Percentiles rank a stretch among this genome's conserved stretches.
phyloP scores from a whole-genome alignment of 306 rosid genomes.

The Canavalia ensiformis region DNA sequence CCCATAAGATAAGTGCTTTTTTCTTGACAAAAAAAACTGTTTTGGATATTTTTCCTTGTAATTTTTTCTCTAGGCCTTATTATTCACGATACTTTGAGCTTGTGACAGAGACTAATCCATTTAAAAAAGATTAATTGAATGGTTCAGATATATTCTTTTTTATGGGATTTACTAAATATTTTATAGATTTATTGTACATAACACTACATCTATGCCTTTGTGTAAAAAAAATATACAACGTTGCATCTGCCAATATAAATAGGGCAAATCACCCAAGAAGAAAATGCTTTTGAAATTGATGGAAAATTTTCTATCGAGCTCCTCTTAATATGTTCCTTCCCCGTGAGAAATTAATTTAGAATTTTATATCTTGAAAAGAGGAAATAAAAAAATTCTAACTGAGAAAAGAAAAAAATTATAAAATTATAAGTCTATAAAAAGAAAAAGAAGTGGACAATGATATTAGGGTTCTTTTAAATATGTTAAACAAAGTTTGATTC shows the following conservation, averaged over 20 bases:
- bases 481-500: no score
- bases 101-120: not conserved
- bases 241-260: no score
- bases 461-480: no score
- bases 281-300: not conserved
- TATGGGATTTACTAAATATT: no score
- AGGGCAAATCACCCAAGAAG: no score
- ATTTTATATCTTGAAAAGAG: not conserved
- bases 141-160: no score
- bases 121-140: no score
- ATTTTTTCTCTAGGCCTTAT: not conserved
- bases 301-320: no score
- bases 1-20: not conserved
- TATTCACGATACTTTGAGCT: not conserved
- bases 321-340: not conserved
- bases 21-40: no score
- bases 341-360: not conserved
- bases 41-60: not conserved
- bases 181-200: no score
- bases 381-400: not conserved
- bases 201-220: no score
- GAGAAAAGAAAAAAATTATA: not conserved
- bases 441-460: not conserved
- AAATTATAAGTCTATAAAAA: not conserved
- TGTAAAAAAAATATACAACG: no score